phyloP scores from a whole-genome alignment of 495 filamentous ascomycete species.

The Penicillium atrosanguineum region DNA sequence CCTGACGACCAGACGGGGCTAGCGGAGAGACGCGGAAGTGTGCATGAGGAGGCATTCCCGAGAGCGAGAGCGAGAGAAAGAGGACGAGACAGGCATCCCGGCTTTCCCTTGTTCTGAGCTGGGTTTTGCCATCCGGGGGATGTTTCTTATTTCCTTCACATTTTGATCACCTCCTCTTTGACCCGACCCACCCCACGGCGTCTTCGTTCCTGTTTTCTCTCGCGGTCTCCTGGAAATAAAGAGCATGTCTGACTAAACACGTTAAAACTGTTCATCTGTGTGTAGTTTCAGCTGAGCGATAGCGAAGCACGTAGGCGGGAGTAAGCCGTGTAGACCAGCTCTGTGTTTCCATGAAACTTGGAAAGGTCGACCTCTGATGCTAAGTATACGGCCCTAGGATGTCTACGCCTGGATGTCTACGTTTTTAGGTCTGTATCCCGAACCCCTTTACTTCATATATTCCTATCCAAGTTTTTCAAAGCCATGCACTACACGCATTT shows the following conservation, averaged over 20 bases:
- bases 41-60: slow-evolving; percentile 28
- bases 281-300: background rate
- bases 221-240: slow-evolving; percentile 39
- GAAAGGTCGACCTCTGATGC: background rate
- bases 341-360: background rate
- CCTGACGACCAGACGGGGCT: slow-evolving; percentile 32
- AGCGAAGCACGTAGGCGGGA: background rate
- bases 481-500: slow-evolving; percentile 3
- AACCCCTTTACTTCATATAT: too few relatives aligned
- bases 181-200: slow-evolving; percentile 27
- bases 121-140: slow-evolving; percentile 5
- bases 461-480: too few relatives aligned
- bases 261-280: slow-evolving; percentile 22
- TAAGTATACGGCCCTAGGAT: background rate
- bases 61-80: slow-evolving; percentile 26
- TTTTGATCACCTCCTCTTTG: slow-evolving; percentile 31
- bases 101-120: slow-evolving; percentile 9
- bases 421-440: too few relatives aligned
- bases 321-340: background rate
- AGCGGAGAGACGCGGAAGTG: slow-evolving; percentile 24
- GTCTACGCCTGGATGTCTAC: too few relatives aligned
- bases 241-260: slow-evolving; percentile 35
- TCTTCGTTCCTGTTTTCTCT: slow-evolving; percentile 36
- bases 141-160: slow-evolving; percentile 22
- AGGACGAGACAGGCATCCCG: slow-evolving; percentile 24